Evolutionary conservation across 306 rosid species (phyloP), one percentile per base, ranked within the genome.

Genomic region (Myrica gale): DNA sequence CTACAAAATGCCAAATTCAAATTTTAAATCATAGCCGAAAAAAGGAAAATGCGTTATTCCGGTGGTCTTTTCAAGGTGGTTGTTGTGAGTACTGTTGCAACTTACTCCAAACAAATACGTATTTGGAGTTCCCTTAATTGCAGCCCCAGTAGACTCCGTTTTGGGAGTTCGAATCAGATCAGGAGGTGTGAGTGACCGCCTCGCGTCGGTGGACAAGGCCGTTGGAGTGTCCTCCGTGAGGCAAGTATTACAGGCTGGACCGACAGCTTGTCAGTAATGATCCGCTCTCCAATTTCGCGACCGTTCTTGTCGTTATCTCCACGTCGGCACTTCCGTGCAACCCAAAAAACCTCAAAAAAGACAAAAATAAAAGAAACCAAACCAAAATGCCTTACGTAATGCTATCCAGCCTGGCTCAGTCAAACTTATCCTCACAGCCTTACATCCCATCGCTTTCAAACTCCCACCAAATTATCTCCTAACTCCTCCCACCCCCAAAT

Each of bases 351-450:
- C 12, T 12, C 11, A 55, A 20, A 41, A 41, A 54, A 72, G 19
- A 68, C 48, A n/a, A 46, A 19, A 17, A 9, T 50, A 5, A 71
- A 72, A 20, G 5, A 67, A 60, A 68, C 46, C 47, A 43, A 71
- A 71, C 82, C 52, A 73, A 58, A 42, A 48, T 47, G 32, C 54
- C 51, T 73, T 48, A 69, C 79, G 85, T 56, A 79, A 83, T 88
- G 87, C 82, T 63, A 71, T 78, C 85, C 85, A 86, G 84, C 84
- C 87, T 83, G 87, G 87, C 85, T 76, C 61, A 62, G 85, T 86
- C 85, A 83, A 86, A 81, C 85, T 78, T 83, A 84, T 83, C 89
- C 79, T 37, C 62, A 6, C 15, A 51, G 6, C 8, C 5, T 7
- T 7, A 55, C n/a, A 7, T 32, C 61, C 21, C n/a, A 7, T 20